Evolutionary conservation across 805 yeast species (phyloP).

Genomic region (Zygotorulaspora danielsina): DNA sequence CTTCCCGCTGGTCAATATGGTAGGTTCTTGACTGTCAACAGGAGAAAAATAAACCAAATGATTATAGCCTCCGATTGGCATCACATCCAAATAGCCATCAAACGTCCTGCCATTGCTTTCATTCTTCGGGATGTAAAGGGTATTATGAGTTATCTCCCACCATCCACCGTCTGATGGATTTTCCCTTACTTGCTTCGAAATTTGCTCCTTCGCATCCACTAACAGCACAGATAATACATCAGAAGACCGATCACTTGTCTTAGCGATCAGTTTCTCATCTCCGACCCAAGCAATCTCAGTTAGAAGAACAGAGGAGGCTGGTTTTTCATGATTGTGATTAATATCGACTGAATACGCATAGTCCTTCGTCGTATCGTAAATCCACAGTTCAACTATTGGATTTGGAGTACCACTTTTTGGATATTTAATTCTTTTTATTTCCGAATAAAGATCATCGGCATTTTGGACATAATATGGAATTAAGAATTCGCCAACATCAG

Average conservation of each 20-base stretch:
- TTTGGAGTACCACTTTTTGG: slow-evolving; percentile 82
- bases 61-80: slow-evolving; percentile 55
- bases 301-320: slow-evolving; percentile 46
- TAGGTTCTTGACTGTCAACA: slow-evolving; percentile 50
- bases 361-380: slow-evolving; percentile 39
- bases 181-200: slow-evolving; percentile 44
- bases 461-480: slow-evolving; percentile 70
- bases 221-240: slow-evolving; percentile 57
- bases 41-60: slow-evolving; percentile 87
- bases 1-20: slow-evolving; percentile 62
- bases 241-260: slow-evolving; percentile 61
- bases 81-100: slow-evolving; percentile 80
- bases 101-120: slow-evolving; percentile 38
- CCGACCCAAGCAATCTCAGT: slow-evolving; percentile 76
- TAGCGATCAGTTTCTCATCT: slow-evolving; percentile 45
- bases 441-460: slow-evolving; percentile 55
- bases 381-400: slow-evolving; percentile 56
- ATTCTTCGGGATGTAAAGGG: slow-evolving; percentile 54
- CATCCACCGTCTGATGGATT: slow-evolving; percentile 56
- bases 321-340: slow-evolving; percentile 35
- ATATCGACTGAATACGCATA: slow-evolving; percentile 41
- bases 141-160: slow-evolving; percentile 72
- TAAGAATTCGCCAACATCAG: slow-evolving; percentile 65
- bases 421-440: slow-evolving; percentile 58
- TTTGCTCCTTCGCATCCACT: slow-evolving; percentile 41